Evolutionary conservation across 805 yeast genomes (phyloP).

Genomic region (Saturnispora saitoi): DNA sequence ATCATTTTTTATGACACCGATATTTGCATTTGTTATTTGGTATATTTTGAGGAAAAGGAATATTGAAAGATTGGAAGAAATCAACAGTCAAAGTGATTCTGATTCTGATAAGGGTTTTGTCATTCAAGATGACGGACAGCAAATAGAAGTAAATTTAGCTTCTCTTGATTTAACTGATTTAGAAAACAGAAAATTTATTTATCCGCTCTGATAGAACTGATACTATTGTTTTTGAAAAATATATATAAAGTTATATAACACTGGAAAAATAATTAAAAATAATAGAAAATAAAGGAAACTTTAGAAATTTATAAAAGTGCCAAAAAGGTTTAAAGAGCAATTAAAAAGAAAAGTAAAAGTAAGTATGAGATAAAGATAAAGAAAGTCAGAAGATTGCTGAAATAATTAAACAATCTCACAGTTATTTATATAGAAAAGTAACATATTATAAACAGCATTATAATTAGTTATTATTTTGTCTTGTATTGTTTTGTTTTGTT

Average conservation of each 20-base stretch:
- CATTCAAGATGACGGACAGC: conserved; percentile 17
- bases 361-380: background rate
- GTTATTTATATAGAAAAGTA: conserved; percentile 1
- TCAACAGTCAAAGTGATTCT: conserved; percentile 10
- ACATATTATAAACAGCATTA: background rate
- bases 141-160: conserved; percentile 31
- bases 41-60: conserved; percentile 39
- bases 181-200: conserved; percentile 43
- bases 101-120: conserved; percentile 23
- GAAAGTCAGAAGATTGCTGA: background rate
- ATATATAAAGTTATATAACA: background rate
- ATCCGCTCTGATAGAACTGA: conserved; percentile 31
- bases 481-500: too few species aligned
- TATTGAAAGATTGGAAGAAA: conserved; percentile 11
- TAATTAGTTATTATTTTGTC: background rate
- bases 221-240: too few species aligned
- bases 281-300: background rate
- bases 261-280: background rate
- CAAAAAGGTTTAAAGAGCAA: background rate
- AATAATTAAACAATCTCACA: background rate
- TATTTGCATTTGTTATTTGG: conserved; percentile 35
- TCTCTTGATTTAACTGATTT: conserved; percentile 45
- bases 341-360: background rate
- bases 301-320: background rate
- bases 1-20: conserved; percentile 41